A percentile compares a stretch with the other conserved stretches of the same genome.
These are phyloP conservation scores for Bremia lactucae DNA, from an alignment of 352 stramenopile species.

Conservation along the genomic window DNA sequence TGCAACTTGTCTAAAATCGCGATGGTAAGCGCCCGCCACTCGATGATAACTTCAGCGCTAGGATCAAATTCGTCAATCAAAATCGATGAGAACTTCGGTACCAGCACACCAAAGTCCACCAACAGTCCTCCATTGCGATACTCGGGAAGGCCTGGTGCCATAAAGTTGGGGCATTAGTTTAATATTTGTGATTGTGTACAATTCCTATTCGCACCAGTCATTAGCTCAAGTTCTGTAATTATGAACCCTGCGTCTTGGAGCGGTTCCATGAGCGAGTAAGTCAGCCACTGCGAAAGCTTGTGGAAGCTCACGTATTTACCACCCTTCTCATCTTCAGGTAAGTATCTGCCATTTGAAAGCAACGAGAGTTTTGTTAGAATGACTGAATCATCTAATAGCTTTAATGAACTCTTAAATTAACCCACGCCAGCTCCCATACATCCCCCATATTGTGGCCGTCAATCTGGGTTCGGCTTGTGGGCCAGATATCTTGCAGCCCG, in stretches of 20 bases:
- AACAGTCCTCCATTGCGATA: slow-evolving; percentile 79
- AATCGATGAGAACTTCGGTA: slow-evolving; percentile 47
- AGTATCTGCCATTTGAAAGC: slow-evolving; percentile 23
- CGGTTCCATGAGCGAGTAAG: slow-evolving; percentile 83
- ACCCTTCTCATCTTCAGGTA: slow-evolving; percentile 32
- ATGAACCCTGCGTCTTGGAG: slow-evolving; percentile 71
- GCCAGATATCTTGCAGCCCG: slow-evolving; percentile 80
- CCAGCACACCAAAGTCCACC: slow-evolving; percentile 69
- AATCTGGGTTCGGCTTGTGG: slow-evolving; percentile 56
- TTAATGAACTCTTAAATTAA: not conserved
- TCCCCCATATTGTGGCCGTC: slow-evolving; percentile 75
- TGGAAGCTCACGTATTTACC: slow-evolving; percentile 78
- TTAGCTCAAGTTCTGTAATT: slow-evolving; percentile 66
- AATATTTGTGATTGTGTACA: not conserved
- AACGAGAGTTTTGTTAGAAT: not conserved
- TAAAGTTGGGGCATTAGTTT: not conserved
- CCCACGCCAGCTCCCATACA: slow-evolving; percentile 69
- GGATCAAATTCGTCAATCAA: slow-evolving; percentile 49
- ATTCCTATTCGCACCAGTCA: slow-evolving; percentile 24
- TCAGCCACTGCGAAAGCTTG: slow-evolving; percentile 85
- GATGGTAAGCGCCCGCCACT: slow-evolving; percentile 79
- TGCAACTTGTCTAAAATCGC: slow-evolving; percentile 72
- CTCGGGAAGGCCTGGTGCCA: slow-evolving; percentile 45
- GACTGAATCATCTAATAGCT: not conserved
- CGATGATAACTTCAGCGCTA: slow-evolving; percentile 69